Evolutionary conservation across 192 early-diverging fungal species (phyloP).

Genomic region (Glomus cerebriforme): DNA sequence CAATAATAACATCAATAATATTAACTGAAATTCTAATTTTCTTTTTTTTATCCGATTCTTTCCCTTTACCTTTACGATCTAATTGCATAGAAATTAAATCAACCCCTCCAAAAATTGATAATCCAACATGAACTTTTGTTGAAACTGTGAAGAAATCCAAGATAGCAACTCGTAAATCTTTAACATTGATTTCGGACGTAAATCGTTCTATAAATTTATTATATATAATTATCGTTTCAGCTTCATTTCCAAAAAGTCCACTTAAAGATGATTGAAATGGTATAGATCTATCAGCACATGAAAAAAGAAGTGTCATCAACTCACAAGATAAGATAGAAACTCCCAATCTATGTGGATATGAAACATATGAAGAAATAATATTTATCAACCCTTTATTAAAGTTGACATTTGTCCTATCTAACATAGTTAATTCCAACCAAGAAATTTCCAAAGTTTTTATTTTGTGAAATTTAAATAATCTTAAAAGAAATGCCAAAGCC

Average conservation of each 20-base stretch:
- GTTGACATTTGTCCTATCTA: conserved; percentile 46
- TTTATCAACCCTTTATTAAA: conserved; percentile 43
- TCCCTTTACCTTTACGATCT: conserved; percentile 29
- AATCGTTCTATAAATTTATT: conserved; percentile 34
- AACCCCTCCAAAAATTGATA: conserved; percentile 42
- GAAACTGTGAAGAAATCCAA: conserved; percentile 52
- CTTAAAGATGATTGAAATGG: conserved; percentile 44
- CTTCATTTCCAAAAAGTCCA: conserved; percentile 48
- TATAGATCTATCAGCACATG: conserved; percentile 39
- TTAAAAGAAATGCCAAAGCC: conserved; percentile 45
- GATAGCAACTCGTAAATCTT: conserved; percentile 41
- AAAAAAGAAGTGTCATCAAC: conserved; percentile 49
- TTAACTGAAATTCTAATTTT: conserved; percentile 31
- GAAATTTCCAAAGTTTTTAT: conserved; percentile 37
- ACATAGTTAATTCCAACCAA: conserved; percentile 47
- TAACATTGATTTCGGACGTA: conserved; percentile 25
- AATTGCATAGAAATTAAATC: conserved; percentile 35
- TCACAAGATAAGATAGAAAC: conserved; percentile 46
- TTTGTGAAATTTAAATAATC: conserved; percentile 40
- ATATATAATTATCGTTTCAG: conserved; percentile 44
- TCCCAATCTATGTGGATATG: conserved; percentile 38
- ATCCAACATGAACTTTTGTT: conserved; percentile 46
- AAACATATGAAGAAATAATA: conserved; percentile 40
- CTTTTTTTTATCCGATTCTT: conserved; percentile 33
- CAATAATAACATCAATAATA: conserved; percentile 43